Conservation (phyloP, 805 yeast species). For the Blastobotrys attinorum region DNA sequence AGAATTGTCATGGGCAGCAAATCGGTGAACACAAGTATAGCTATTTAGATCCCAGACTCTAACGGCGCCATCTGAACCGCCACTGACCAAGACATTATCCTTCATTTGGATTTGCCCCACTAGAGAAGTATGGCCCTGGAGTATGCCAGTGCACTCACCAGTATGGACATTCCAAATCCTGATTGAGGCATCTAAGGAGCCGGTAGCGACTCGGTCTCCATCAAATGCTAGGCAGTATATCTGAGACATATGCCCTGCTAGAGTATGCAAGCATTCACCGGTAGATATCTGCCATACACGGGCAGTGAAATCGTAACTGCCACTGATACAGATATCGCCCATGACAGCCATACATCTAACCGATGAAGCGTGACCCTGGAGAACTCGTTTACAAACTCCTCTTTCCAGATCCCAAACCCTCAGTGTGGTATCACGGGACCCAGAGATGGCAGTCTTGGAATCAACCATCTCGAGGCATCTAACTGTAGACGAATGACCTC, state of each 20-base stretch:
- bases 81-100: conserved; percentile 66
- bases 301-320: conserved; percentile 82
- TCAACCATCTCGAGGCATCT: conserved; percentile 76
- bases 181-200: conserved; percentile 90
- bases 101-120: conserved; percentile 79
- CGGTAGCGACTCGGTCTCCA: conserved; percentile 85
- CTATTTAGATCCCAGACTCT: conserved; percentile 76
- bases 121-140: conserved; percentile 84
- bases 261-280: conserved; percentile 84
- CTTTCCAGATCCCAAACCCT: conserved; percentile 94
- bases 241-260: conserved; percentile 82
- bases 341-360: conserved; percentile 68
- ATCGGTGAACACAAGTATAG: conserved; percentile 67
- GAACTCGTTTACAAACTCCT: conserved; percentile 70
- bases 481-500: conserved; percentile 91
- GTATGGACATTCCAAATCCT: conserved; percentile 91
- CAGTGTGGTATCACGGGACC: conserved; percentile 85
- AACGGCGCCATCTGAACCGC: conserved; percentile 78
- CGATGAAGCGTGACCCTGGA: conserved; percentile 60
- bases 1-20: conserved; percentile 38
- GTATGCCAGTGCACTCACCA: conserved; percentile 69
- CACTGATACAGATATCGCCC: conserved; percentile 75
- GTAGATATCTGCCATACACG: conserved; percentile 88
- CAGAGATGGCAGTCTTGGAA: conserved; percentile 70
- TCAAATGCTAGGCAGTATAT: conserved; percentile 92